Base-by-base conservation (phyloP, 2,329 filamentous ascomycete genomes). In the Aureobasidium sp. region DNA sequence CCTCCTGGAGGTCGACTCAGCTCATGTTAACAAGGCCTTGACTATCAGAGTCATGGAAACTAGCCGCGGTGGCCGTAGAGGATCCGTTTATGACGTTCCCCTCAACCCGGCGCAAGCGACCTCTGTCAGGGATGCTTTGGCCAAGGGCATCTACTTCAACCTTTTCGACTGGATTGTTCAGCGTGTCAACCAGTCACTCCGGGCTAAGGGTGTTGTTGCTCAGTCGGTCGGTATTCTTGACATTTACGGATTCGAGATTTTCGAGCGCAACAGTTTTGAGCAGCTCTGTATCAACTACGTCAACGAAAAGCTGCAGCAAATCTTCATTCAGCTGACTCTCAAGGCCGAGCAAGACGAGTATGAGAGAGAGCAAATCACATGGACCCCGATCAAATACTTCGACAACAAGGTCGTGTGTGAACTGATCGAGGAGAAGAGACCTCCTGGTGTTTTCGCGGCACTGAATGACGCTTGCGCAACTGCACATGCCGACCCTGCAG, bases 251-350 rank as follows among this genome's bases (percentile, higher is more conserved):
- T 99, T 99, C 71, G 94, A 99, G 73, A 99, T 99, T 67, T 99
- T 99, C 68, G 94, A 99, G 73, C 94, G 93, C 78, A 99, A 99
- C 79, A 97, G 90, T 66, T 99, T 99, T 70, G 94, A 99, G 74
- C 94, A 99, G 76, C 84, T 99, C 8, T 99, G 94, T 77, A 99
- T 99, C 82, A 99, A 99, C 79, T 99, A 97, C 71, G 95, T 97
- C 71, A 99, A 99, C 75, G 94, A 99, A 77, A 99, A 99, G 76
- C 80, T 99, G 62, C 94, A 99, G 76, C 94, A 99, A 72, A 97
- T 99, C 70, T 99, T 99, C 73, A 99, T 99, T 68, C 94, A 99
- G 75, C 80, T 99, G 68, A 99, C 94, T 0, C 77, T 99, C 65
- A 96, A 96, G 79, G 88, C 94, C 0, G 94, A 99, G 74, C 94